These are phyloP conservation scores for Pisolithus orientalis DNA, from an alignment of 768 basidiomycete genomes.

Conservation along the genomic window DNA sequence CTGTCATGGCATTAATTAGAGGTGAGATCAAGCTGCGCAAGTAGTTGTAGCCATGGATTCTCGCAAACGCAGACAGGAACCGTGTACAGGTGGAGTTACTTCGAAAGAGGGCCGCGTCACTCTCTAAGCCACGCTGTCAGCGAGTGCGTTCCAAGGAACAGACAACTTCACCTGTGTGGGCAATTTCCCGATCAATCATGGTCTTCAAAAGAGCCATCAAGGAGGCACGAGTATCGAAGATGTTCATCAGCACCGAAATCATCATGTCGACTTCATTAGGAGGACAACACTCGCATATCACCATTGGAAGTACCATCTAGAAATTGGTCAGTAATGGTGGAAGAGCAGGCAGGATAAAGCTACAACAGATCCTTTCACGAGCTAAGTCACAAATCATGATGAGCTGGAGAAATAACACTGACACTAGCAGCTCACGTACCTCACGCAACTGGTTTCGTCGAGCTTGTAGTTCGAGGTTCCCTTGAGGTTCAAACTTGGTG, in stretches of 20 bases:
- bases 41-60: slow-evolving; percentile 88
- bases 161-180: slow-evolving; percentile 53
- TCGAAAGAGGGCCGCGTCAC: slow-evolving; percentile 78
- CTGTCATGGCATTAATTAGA: slow-evolving; percentile 66
- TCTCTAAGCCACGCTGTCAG: slow-evolving; percentile 41
- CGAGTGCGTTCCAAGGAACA: not conserved
- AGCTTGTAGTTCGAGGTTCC: slow-evolving; percentile 40
- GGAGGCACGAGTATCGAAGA: slow-evolving; percentile 74
- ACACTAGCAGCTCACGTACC: slow-evolving; percentile 31
- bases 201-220: slow-evolving; percentile 71
- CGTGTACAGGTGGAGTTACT: slow-evolving; percentile 85
- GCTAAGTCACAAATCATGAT: slow-evolving; percentile 31
- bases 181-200: slow-evolving; percentile 82
- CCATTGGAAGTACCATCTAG: slow-evolving; percentile 73
- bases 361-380: slow-evolving; percentile 72
- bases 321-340: slow-evolving; percentile 6
- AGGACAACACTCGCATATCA: slow-evolving; percentile 85
- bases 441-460: slow-evolving; percentile 53
- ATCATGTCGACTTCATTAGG: slow-evolving; percentile 75
- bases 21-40: slow-evolving; percentile 75
- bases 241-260: slow-evolving; percentile 76
- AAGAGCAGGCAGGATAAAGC: not conserved
- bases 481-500: slow-evolving; percentile 65
- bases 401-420: slow-evolving; percentile 2
- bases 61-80: slow-evolving; percentile 80